phyloP scores from a whole-genome alignment of 768 basidiomycete genomes.

The Russula earlei region DNA sequence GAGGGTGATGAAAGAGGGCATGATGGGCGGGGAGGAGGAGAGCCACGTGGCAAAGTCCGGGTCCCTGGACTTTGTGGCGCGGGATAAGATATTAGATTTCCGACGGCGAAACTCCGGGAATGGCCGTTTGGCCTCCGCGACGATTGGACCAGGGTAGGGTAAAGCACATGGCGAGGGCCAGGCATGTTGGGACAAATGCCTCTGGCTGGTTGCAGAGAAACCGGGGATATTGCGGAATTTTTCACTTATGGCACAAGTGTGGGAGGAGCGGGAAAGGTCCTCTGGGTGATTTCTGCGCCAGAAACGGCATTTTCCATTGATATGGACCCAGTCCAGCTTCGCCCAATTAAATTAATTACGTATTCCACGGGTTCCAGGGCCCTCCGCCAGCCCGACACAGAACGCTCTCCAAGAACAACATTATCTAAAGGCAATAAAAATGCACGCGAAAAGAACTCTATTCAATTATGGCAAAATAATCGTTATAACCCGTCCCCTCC shows the following conservation, averaged over 20 bases:
- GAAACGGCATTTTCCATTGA: constrained; percentile 22
- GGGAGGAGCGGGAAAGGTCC: constrained; percentile 11
- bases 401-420: constrained; percentile 26
- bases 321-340: constrained; percentile 11
- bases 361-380: constrained; percentile 22
- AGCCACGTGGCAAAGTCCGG: constrained; percentile 17
- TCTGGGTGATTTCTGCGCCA: constrained; percentile 14
- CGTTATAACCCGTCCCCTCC: constrained; percentile 60
- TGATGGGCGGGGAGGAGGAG: background rate
- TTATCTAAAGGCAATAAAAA: constrained; percentile 35
- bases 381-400: constrained; percentile 19
- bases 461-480: constrained; percentile 25
- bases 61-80: constrained; percentile 22
- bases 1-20: too few species aligned
- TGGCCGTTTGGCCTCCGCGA: constrained; percentile 19
- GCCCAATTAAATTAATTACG: constrained; percentile 22
- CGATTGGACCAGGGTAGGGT: constrained; percentile 4
- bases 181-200: too few species aligned
- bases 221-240: constrained; percentile 19
- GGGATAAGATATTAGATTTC: constrained; percentile 16
- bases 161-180: constrained; percentile 11
- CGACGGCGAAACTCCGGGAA: constrained; percentile 11
- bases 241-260: constrained; percentile 8
- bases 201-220: background rate
- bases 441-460: constrained; percentile 64